Percentiles rank a stretch among this genome's conserved stretches.
Evolutionary conservation across 1,139 yeast species (phyloP).

Genomic region (Pichia cactophila): DNA sequence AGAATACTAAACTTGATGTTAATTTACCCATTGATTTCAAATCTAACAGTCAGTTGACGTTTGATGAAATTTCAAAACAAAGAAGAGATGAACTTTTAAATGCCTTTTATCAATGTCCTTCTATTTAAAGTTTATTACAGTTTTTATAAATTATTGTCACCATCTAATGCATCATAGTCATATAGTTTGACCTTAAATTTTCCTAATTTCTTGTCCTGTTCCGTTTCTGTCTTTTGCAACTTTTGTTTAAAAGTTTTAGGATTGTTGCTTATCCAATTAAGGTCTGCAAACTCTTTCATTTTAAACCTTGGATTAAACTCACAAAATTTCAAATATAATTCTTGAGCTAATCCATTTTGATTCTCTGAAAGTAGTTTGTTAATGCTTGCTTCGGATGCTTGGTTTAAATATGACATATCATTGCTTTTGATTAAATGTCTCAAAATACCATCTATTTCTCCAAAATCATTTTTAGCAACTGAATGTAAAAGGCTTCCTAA

Average conservation of each 20-base stretch:
- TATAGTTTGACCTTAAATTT: slow-evolving; percentile 14
- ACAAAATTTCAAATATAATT: slow-evolving; percentile 9
- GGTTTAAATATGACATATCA: slow-evolving; percentile 1
- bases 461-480: slow-evolving; percentile 4
- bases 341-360: slow-evolving; percentile 13
- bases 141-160: neutral
- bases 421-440: slow-evolving; percentile 5
- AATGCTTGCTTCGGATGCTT: slow-evolving; percentile 8
- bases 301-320: slow-evolving; percentile 6
- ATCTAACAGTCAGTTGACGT: slow-evolving; percentile 2
- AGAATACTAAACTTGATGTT: slow-evolving; percentile 4
- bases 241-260: slow-evolving; percentile 2
- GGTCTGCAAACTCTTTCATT: slow-evolving; percentile 2
- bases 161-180: slow-evolving; percentile 13
- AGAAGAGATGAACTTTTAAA: slow-evolving; percentile 15
- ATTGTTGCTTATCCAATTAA: slow-evolving; percentile 4
- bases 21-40: slow-evolving; percentile 6
- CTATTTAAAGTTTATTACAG: neutral
- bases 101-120: slow-evolving; percentile 5
- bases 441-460: slow-evolving; percentile 11
- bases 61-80: slow-evolving; percentile 12
- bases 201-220: slow-evolving; percentile 9
- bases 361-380: slow-evolving; percentile 8
- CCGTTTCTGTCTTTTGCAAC: slow-evolving; percentile 3
- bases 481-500: slow-evolving; percentile 8